Percentiles rank a stretch among this genome's conserved stretches.
Evolutionary conservation across 371 early-diverging fungal species (phyloP).

Genomic region (Syncephalastrum monosporum): DNA sequence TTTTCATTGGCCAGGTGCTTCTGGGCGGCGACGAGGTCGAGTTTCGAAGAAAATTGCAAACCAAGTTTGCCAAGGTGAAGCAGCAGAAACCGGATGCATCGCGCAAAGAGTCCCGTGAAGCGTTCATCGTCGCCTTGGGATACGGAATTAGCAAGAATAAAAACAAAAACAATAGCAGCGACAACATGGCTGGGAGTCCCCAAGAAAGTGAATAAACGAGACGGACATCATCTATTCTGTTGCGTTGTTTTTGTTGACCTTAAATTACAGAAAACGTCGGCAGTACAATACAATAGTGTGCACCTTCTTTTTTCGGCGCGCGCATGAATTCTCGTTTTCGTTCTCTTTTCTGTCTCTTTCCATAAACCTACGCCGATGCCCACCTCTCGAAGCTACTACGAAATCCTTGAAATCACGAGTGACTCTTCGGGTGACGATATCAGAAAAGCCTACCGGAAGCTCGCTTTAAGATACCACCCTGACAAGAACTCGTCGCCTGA

Average conservation of each 20-base stretch:
- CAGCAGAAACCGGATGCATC: constrained; percentile 73
- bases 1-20: constrained; percentile 39
- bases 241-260: no score
- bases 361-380: no score
- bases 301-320: no score
- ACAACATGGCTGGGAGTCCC: neutral
- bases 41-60: constrained; percentile 42
- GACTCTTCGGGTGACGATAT: constrained; percentile 41
- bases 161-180: neutral
- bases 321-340: no score
- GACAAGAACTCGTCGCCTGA: constrained; percentile 49
- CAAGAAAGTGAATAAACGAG: neutral
- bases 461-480: constrained; percentile 56
- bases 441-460: constrained; percentile 45
- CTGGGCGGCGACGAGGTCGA: constrained; percentile 66
- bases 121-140: constrained; percentile 70
- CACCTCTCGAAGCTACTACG: constrained; percentile 18
- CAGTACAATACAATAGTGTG: no score
- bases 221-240: no score
- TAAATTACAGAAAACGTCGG: no score
- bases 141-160: constrained; percentile 11
- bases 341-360: no score
- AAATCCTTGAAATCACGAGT: constrained; percentile 21
- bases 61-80: constrained; percentile 47
- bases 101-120: constrained; percentile 72